Evolutionary conservation across 2,329 filamentous ascomycete genomes (phyloP), one percentile per base, ranked within the genome.

Genomic region (Nothomitra cinnamomea): DNA sequence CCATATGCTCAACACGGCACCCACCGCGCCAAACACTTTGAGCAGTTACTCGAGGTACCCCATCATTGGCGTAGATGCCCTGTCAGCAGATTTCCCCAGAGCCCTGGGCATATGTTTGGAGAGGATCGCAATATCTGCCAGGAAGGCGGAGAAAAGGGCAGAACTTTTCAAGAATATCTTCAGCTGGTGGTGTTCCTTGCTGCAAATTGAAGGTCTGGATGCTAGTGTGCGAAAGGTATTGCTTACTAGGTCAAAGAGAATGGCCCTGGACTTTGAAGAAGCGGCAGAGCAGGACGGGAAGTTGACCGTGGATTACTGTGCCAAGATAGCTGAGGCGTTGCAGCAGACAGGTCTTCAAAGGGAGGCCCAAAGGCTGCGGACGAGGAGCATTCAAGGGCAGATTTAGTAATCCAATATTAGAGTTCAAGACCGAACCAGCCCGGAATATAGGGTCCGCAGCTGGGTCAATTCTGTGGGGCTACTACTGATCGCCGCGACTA

Each of bases 31-130:
- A 4, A 73, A 78, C 53, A 82, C 83, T 0, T 77, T 77, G 65
- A 80, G 78, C 63, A 90, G 85, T 68, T 76, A 80, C 61, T 78
- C 90, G 59, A 80, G 77, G 61, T 75, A 83, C 60, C 80, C 85
- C 3, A 71, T 94, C 1, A 70, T 85, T 51, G 82, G 81, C 19
- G 66, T 89, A 15, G 74, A 76, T 24, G 65, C 76, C 3, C 70
- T 72, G 35, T 83, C 83, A 2, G 72, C 82, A 6, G 78, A 80
- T 2, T 95, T 94, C 66, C 85, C 88, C 5, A 71, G 74, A 42
- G 83, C 80, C 49, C 69, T 95, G 56, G 77, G 80, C 51, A 73
- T 77, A 55, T 76, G 80, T 6, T 70, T 95, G 52, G 70, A 73
- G 1, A 71, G 74, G 47, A 66, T 95, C 57, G 81, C 76, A 61